Conservation (phyloP, 2,329 filamentous ascomycete species). For the Ascochyta koolunga region DNA sequence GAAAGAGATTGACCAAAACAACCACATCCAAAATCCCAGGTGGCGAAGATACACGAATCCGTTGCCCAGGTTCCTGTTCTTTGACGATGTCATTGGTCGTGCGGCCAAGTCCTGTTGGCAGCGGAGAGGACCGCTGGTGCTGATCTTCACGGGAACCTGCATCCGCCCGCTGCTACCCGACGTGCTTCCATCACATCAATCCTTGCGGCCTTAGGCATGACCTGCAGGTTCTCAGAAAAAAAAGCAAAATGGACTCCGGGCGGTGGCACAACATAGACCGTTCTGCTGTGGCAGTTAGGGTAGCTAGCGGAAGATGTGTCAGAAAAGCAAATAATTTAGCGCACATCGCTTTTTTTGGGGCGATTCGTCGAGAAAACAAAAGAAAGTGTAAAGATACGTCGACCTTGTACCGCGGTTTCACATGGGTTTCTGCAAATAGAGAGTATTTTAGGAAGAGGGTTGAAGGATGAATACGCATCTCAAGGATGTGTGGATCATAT, state of each 20-base stretch:
- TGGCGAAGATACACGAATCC: neutral
- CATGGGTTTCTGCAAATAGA: neutral
- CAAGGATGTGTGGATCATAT: neutral
- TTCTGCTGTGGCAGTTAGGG: neutral
- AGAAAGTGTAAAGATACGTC: slow-evolving; percentile 5
- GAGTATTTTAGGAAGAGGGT: neutral
- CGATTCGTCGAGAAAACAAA: neutral
- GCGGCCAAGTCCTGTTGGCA: neutral
- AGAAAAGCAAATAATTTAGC: slow-evolving; percentile 1
- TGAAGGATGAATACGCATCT: neutral
- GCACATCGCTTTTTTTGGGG: slow-evolving; percentile 2
- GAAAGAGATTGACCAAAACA: neutral
- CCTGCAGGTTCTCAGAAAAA: slow-evolving; percentile 5
- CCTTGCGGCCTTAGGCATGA: neutral
- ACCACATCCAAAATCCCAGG: neutral
- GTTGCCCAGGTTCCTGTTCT: neutral
- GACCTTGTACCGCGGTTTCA: slow-evolving; percentile 1
- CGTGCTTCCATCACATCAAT: slow-evolving; percentile 4
- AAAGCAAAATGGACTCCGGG: neutral
- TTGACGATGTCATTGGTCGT: neutral
- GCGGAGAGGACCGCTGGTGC: neutral
- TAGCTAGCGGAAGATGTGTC: neutral
- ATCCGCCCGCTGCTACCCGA: neutral
- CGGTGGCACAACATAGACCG: slow-evolving; percentile 2
- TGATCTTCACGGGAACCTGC: neutral